Evolutionary conservation across 2,329 filamentous ascomycete genomes (phyloP).

Genomic region (Thermoascus crustaceus): DNA sequence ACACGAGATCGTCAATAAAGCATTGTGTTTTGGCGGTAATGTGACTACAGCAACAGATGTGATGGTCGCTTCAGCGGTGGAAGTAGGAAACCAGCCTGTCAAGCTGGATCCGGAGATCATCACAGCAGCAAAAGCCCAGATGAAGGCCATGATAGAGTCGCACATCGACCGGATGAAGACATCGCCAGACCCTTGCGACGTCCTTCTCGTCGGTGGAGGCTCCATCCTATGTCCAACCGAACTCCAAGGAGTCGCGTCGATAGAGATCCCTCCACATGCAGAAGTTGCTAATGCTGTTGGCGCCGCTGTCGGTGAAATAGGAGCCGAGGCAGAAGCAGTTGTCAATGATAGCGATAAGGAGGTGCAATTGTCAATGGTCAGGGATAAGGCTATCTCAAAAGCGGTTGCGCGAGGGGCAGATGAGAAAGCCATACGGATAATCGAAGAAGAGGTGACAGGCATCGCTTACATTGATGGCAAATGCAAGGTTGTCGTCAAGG

Average conservation of each 20-base stretch:
- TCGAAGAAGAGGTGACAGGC: conserved; percentile 1
- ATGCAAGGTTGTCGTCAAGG: conserved; percentile 9
- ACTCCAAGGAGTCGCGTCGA: conserved; percentile 48
- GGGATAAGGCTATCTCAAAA: neutral
- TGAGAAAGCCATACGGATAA: conserved; percentile 15
- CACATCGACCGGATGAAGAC: conserved; percentile 57
- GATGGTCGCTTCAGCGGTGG: conserved; percentile 30
- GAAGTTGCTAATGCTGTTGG: conserved; percentile 59
- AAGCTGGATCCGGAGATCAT: conserved; percentile 17
- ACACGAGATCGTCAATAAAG: conserved; percentile 47
- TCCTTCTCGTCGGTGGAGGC: conserved; percentile 57
- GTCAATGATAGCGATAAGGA: neutral
- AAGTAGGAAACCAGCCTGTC: neutral
- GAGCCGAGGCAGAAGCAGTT: conserved; percentile 7
- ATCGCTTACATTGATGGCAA: neutral
- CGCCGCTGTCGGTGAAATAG: conserved; percentile 46
- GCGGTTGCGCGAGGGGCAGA: neutral
- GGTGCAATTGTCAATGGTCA: neutral
- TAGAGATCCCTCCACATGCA: conserved; percentile 50
- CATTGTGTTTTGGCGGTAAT: conserved; percentile 50
- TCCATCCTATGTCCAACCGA: conserved; percentile 50
- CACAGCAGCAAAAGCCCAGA: conserved; percentile 29
- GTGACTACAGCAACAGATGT: conserved; percentile 54
- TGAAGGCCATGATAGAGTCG: conserved; percentile 47
- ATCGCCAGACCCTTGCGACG: conserved; percentile 50